Base-by-base conservation (phyloP, 1,284 basidiomycete species). In the Irpex sp. region DNA sequence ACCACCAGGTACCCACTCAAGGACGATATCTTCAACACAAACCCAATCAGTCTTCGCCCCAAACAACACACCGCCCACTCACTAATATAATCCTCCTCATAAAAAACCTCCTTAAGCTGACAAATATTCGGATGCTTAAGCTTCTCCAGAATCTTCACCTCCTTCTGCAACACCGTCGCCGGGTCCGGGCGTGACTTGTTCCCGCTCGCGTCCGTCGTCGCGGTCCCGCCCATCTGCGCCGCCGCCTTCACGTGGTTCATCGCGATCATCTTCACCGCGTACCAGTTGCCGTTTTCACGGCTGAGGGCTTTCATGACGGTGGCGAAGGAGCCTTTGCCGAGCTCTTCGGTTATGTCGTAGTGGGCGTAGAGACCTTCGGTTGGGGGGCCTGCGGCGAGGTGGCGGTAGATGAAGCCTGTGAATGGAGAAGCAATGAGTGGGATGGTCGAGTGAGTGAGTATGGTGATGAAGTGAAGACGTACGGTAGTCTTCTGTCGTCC, bases 1-100 rank as follows among this genome's bases (percentile, higher is more conserved):
- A 0, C 94, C 95, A n/a, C 96, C 96, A 36, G 90, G 85, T 3
- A 97, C 82, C 65, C 87, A 87, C 75, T 94, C 92, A 62, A 94
- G 77, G 0, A 94, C 89, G 36, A 94, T 79, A 72, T 88, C 91
- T 92, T 26, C 15, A 17, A n/a, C 47, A 63, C 40, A 34, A 65
- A 26, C 2, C 26, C 26, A 26, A 26, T 26, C 26, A 26, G 26
- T 26, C 26, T 4, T 26, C 26, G 40, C n/a, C 44, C 6, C n/a
- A 8, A 51, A 58, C 26, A 34, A 49, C 26, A 9, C 19, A 13
- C 26, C n/a, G 17, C 2, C 7, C 8, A 74, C 83, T 65, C 66
- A 90, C 90, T 91, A 67, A 96, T 89, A 64, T 86, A 81, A 47
- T 81, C 82, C 4, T 83, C 83, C 60, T 84, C 79, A 60, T 82